Evolutionary conservation across 768 basidiomycete genomes (phyloP), one percentile per base, ranked within the genome.

Genomic region (Mycena albidolilacea): DNA sequence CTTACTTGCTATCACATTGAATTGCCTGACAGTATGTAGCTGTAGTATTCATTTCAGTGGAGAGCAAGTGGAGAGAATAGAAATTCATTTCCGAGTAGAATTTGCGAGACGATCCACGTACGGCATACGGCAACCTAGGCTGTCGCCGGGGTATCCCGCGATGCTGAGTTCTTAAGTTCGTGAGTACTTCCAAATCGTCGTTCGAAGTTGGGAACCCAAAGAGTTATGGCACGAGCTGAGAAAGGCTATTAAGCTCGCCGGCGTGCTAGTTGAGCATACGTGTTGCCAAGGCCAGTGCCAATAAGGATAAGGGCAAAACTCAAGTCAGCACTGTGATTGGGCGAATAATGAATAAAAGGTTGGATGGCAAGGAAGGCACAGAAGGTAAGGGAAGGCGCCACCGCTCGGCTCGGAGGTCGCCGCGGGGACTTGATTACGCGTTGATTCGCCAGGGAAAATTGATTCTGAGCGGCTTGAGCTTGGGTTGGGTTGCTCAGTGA

Each of bases 401-500:
- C 64, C 43, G 54, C 52, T 66, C 64, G 64, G 64, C 21, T 54
- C 52, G 64, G 54, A 1, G 50, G 7, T 17, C n/a, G 15, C 1
- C 1, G 3, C 58, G 67, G 67, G 19, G 67, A 68, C 38, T 54
- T 68, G 59, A 68, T 68, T 68, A 68, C 58, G 38, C 35, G 44
- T 30, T 38, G 57, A n/a, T 35, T 48, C 1, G 35, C 57, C 58
- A 58, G 37, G 2, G 54, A 38, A 9, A 43, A 7, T 43, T 30
- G 30, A 30, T 30, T 30, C 30, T 30, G 30, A 50, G 48, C 14
- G 48, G 48, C 14, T n/a, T 50, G 48, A 50, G 48, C 48, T n/a
- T 50, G 48, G 7, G 4, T 50, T 19, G 19, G 7, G 15, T 19
- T 3, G 48, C 19, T 41, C n/a, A n/a, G n/a, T 14, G 10, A 19